Evolutionary conservation across 331 rosid genomes (phyloP), one percentile per base, ranked within the genome.

Genomic region (Phaseolus coccineus): DNA sequence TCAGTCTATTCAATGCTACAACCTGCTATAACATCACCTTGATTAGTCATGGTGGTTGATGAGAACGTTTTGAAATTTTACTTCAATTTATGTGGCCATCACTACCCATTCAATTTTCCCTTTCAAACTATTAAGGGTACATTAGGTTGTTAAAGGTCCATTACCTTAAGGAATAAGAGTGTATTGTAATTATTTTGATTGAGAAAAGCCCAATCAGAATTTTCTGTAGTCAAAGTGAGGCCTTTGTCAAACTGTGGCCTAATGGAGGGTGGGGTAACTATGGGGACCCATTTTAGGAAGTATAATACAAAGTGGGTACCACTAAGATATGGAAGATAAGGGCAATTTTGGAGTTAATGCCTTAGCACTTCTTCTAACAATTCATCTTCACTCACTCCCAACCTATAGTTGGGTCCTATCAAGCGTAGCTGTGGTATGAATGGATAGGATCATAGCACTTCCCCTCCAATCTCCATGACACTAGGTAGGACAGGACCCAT

Each of bases 261-360:
- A 59, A 65, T 69, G 71, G 80, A 44, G 61, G 27, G 67, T 77
- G 48, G 82, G 80, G 79, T 61, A 84, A 72, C 69, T 44, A 68
- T 8, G 68, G 68, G 91, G 87, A 63, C 91, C 91, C 87, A 55
- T 77, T 82, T 30, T 72, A 30, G 82, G 78, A 52, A 83, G 77
- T 78, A 73, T 64, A 78, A 82, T 52, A 82, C 35, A 52, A 67
- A 70, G 83, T 87, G 87, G 94, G 89, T 50, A 68, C 89, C 88
- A 73, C 81, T 47, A 13, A 64, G 90, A 78, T 80, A 35, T 73
- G 83, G 42, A 81, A 82, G 86, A 84, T 87, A 87, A 80, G 87
- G 87, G 82, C 71, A 68, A 83, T 79, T 67, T 83, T 80, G 82
- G 82, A 77, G 82, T 88, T 81, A 85, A 85, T 81, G 86, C 86